phyloP scores from a whole-genome alignment of 371 early-diverging fungal species.

The Blakeslea trispora region DNA sequence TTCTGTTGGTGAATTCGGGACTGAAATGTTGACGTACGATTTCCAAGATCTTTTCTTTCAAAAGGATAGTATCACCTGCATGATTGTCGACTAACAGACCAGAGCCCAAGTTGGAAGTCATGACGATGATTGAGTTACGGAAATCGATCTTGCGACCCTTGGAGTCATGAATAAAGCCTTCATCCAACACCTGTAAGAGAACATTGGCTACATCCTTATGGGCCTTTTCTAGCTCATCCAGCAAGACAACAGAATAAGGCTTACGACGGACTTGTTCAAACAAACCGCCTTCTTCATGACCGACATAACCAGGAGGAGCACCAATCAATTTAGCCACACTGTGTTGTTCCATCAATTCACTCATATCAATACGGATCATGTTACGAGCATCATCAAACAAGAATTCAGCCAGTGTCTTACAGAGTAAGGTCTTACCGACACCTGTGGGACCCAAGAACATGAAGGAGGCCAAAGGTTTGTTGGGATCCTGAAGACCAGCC shows the following conservation, averaged over 20 bases:
- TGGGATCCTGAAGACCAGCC: slow-evolving; percentile 80
- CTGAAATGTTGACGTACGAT: slow-evolving; percentile 82
- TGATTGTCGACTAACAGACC: slow-evolving; percentile 50
- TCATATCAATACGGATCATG: slow-evolving; percentile 92
- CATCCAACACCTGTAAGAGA: slow-evolving; percentile 87
- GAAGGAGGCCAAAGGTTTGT: slow-evolving; percentile 88
- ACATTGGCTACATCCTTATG: slow-evolving; percentile 81
- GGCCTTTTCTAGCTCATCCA: slow-evolving; percentile 96
- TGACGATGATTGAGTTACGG: slow-evolving; percentile 91
- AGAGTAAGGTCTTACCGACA: slow-evolving; percentile 82
- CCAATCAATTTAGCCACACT: slow-evolving; percentile 89
- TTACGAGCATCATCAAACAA: slow-evolving; percentile 86
- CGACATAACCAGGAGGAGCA: slow-evolving; percentile 90
- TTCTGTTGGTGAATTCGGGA: slow-evolving; percentile 91
- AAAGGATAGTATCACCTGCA: slow-evolving; percentile 37
- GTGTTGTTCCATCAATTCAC: slow-evolving; percentile 84
- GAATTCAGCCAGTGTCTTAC: slow-evolving; percentile 87
- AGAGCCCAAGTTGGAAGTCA: slow-evolving; percentile 86
- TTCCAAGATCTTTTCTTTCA: slow-evolving; percentile 64
- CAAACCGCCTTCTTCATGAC: slow-evolving; percentile 84
- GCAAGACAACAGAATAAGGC: slow-evolving; percentile 85
- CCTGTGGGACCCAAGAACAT: slow-evolving; percentile 95
- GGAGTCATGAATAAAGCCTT: slow-evolving; percentile 88
- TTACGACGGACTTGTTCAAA: slow-evolving; percentile 90
- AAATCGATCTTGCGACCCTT: slow-evolving; percentile 87